A percentile compares a stretch with the other conserved stretches of the same genome.
Conservation (phyloP, 257 asterid species). For the Solanum ahanhuiri region DNA sequence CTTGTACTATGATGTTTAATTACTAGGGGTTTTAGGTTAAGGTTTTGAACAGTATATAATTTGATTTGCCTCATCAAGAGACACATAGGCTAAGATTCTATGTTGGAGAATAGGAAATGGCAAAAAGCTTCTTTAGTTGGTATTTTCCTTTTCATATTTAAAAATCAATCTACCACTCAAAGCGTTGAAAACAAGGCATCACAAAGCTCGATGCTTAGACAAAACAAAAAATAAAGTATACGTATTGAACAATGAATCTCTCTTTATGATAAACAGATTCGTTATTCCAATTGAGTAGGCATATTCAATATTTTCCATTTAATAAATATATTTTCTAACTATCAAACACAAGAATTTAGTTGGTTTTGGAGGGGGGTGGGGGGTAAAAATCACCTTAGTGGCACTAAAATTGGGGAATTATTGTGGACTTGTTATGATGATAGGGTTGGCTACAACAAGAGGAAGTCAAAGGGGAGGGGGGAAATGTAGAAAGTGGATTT, state of each 20-base stretch:
- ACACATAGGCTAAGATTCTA: no score
- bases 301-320: background rate
- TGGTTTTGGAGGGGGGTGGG: background rate
- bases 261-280: background rate
- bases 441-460: slow-evolving; percentile 17
- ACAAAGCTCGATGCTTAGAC: background rate
- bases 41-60: no score
- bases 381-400: background rate
- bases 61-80: no score
- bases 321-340: background rate
- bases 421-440: slow-evolving; percentile 18
- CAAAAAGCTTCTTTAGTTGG: background rate
- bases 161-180: background rate
- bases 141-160: background rate
- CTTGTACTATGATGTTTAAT: background rate
- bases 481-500: background rate
- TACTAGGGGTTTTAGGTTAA: background rate
- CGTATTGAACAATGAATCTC: background rate
- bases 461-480: slow-evolving; percentile 18
- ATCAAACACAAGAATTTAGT: background rate
- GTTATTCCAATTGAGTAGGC: background rate
- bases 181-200: background rate
- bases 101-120: no score
- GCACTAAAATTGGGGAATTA: background rate
- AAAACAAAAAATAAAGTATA: background rate